Evolutionary conservation across 371 early-diverging fungal species (phyloP), one percentile per base, ranked within the genome.

Genomic region (Mortierella sp.): DNA sequence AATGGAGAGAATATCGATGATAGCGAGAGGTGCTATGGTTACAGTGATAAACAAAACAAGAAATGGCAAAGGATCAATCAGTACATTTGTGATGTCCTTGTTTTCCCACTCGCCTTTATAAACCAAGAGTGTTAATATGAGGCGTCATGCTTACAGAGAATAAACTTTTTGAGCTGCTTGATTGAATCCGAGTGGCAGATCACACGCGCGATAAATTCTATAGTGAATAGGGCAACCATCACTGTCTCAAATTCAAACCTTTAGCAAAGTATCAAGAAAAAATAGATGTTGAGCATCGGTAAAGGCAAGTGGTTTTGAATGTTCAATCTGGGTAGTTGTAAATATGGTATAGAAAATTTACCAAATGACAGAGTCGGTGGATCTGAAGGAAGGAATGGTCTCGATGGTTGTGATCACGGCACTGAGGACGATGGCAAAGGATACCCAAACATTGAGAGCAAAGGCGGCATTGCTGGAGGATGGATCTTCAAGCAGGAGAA

Each of bases 391-490:
- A 23, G 96, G 96, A 22, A 95, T 93, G 26, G 96, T 95, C 85
- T 95, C 96, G 40, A 95, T 86, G 10, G 93, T 94, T 0, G 94
- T 91, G 65, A 93, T 89, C n/a, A 93, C 87, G 9, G 94, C 92
- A 77, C 93, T 90, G 42, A 92, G 82, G 2, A 94, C 88, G 72
- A 95, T 95, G 64, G 91, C 82, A 57, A 92, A 85, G 0, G 93
- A 89, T 5, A 95, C 90, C 74, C 93, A 85, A 23, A 95, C 88
- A 69, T 93, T 94, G 45, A 91, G 86, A 58, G 89, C 85, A 79
- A 95, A 94, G 7, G 95, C 95, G 13, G 86, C 84, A n/a, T 75
- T 66, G 70, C 90, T 89, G n/a, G 90, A 90, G 8, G 91, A 89
- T 1, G 93, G 92, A 62, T 91, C 91, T 60, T 93, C 93, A 45